These are phyloP conservation scores for Juglanconis sp. DNA, from an alignment of 2,329 filamentous ascomycete genomes.

Conservation along the genomic window DNA sequence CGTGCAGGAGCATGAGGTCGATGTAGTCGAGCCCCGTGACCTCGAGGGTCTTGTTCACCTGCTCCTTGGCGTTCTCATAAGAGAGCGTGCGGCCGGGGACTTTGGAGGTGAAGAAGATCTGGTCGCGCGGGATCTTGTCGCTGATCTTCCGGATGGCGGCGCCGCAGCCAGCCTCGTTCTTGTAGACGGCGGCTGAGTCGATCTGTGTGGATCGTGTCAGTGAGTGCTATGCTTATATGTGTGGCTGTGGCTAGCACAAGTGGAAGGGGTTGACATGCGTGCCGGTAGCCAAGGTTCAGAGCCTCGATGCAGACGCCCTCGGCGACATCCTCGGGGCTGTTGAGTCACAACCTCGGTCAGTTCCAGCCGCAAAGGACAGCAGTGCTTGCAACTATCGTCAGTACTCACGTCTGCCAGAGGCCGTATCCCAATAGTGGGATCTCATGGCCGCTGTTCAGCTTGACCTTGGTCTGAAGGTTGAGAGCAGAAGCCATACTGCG, in stretches of 20 bases:
- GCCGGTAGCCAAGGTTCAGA: constrained; percentile 50
- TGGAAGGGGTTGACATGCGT: constrained; percentile 34
- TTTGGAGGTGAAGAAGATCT: constrained; percentile 57
- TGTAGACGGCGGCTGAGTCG: constrained; percentile 51
- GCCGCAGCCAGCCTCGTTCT: constrained; percentile 49
- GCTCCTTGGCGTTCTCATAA: constrained; percentile 63
- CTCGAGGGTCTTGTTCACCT: constrained; percentile 61
- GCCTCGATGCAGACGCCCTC: constrained; percentile 42
- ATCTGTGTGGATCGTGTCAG: constrained; percentile 33
- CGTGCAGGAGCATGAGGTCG: constrained; percentile 63
- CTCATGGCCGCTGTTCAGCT: constrained; percentile 53
- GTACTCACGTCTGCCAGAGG: constrained; percentile 51
- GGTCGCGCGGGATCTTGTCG: constrained; percentile 40
- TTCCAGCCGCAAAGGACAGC: background rate
- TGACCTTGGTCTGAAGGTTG: constrained; percentile 44
- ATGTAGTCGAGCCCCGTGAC: constrained; percentile 64
- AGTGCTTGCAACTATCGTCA: background rate
- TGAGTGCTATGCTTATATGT: background rate
- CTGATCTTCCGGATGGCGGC: constrained; percentile 36
- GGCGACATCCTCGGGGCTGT: constrained; percentile 34
- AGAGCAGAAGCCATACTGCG: constrained; percentile 43
- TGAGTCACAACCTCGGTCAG: background rate
- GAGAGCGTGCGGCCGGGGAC: constrained; percentile 41
- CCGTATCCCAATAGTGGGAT: constrained; percentile 53
- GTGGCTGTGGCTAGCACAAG: background rate